Evolutionary conservation across 108 stramenopile genomes (phyloP), one percentile per base, ranked within the genome.

Genomic region (Nitzschia palea): DNA sequence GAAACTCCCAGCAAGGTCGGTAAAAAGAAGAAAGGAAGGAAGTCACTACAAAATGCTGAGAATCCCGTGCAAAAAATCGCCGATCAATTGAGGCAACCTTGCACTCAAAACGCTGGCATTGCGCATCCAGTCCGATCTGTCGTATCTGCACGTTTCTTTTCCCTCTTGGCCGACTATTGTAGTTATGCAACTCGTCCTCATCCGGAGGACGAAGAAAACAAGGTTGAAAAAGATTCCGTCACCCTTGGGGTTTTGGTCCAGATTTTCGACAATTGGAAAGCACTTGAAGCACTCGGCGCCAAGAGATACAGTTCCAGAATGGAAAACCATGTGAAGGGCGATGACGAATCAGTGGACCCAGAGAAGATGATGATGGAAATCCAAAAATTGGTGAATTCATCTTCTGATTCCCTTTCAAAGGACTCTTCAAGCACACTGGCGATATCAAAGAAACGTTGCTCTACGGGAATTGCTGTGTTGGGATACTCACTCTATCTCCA

Each of bases 101-200:
- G 72, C 9, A 29, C 45, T 4, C 55, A 67, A 14, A 51, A 55
- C 4, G 26, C 33, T 10, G 28, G 42, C 15, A 64, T 78, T 47
- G 66, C 85, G 17, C 58, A 79, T 50, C 25, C 55, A n/a, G 50
- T 80, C 17, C 75, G 91, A 26, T 54, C 70, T 25, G 63, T 85
- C n/a, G 53, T 86, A 48, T 83, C 91, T 14, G 71, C 87, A 15
- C 76, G 87, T 42, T 93, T 85, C 62, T 93, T 79, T 72, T 88
- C 87, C 2, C 64, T 88, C 29, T 55, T 89, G 10, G 72, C 87
- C 8, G 90, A 91, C 29, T 74, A 68, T n/a, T 22, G 48, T 31
- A 29, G 28, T 30, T 44, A 42, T 48, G 55, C 23, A 4, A 32
- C 55, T 0, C 65, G 54, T 22, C 65, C 51, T 50, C 75, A 58